Evolutionary conservation across 495 filamentous ascomycete genomes (phyloP).

Genomic region (Cudoniella acicularis): DNA sequence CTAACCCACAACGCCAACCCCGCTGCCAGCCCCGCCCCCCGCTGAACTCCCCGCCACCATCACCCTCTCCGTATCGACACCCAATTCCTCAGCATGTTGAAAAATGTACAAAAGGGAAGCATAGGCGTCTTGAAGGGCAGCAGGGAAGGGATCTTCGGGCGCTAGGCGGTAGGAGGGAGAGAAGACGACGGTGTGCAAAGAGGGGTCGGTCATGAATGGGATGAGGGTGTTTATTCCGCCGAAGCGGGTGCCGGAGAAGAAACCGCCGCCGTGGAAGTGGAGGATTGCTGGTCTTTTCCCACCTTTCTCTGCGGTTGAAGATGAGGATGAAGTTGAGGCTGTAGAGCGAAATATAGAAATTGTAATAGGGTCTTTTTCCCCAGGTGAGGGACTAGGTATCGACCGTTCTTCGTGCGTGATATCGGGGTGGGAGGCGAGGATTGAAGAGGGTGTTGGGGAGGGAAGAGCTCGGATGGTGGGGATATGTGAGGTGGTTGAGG

Average conservation of each 20-base stretch:
- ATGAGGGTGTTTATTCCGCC: neutral
- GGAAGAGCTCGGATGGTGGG: too few species aligned
- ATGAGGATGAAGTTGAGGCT: too few species aligned
- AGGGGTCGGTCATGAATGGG: neutral
- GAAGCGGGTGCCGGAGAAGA: neutral
- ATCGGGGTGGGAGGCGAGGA: too few species aligned
- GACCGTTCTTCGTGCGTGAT: too few species aligned
- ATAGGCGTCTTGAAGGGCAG: neutral
- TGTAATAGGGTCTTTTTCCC: too few species aligned
- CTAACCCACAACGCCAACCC: neutral
- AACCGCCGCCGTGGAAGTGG: neutral
- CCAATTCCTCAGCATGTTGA: neutral
- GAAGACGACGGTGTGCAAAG: neutral
- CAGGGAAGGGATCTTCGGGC: neutral
- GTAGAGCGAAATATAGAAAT: conserved; percentile 7
- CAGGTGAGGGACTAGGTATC: too few species aligned
- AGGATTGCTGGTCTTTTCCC: conserved; percentile 22
- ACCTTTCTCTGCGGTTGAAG: too few species aligned
- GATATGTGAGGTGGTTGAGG: too few species aligned
- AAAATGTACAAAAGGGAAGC: neutral
- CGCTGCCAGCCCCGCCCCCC: neutral
- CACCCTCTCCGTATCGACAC: neutral
- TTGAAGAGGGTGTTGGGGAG: too few species aligned
- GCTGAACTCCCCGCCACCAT: neutral
- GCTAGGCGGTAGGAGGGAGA: neutral